phyloP scores from a whole-genome alignment of 805 yeast species.

The Metschnikowia gelsemii region DNA sequence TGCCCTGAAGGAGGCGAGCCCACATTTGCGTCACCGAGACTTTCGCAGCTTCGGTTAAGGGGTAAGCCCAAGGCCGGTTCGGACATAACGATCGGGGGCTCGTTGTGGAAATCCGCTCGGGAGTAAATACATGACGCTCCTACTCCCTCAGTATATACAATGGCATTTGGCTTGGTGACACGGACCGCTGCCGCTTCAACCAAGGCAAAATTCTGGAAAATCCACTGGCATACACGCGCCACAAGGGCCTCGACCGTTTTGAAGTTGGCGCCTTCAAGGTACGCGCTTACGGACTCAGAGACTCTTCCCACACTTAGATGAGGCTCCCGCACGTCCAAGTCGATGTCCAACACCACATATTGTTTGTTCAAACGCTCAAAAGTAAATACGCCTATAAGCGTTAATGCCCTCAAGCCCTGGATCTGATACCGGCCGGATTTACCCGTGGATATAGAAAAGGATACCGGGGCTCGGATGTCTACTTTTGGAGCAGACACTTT shows the following conservation, averaged over 20 bases:
- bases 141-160: constrained; percentile 83
- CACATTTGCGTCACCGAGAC: not conserved
- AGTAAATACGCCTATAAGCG: constrained; percentile 91
- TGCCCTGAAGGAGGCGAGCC: not conserved
- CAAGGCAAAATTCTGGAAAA: constrained; percentile 37
- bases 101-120: constrained; percentile 35
- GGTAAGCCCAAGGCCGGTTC: not conserved
- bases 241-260: constrained; percentile 94
- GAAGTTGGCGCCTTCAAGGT: constrained; percentile 77
- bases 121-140: constrained; percentile 73
- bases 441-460: constrained; percentile 9
- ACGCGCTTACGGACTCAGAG: constrained; percentile 43
- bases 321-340: constrained; percentile 33
- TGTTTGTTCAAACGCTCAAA: constrained; percentile 85
- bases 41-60: not conserved
- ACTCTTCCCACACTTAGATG: constrained; percentile 22
- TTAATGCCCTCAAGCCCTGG: constrained; percentile 54
- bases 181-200: constrained; percentile 49
- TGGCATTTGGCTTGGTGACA: constrained; percentile 86
- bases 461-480: constrained; percentile 51
- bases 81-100: constrained; percentile 15
- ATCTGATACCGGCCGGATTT: constrained; percentile 36
- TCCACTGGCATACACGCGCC: constrained; percentile 60
- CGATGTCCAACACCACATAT: constrained; percentile 57
- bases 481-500: constrained; percentile 50